These are phyloP conservation scores for Euryodendron excelsum DNA, from an alignment of 148 eudicot genomes.

Conservation along the genomic window DNA sequence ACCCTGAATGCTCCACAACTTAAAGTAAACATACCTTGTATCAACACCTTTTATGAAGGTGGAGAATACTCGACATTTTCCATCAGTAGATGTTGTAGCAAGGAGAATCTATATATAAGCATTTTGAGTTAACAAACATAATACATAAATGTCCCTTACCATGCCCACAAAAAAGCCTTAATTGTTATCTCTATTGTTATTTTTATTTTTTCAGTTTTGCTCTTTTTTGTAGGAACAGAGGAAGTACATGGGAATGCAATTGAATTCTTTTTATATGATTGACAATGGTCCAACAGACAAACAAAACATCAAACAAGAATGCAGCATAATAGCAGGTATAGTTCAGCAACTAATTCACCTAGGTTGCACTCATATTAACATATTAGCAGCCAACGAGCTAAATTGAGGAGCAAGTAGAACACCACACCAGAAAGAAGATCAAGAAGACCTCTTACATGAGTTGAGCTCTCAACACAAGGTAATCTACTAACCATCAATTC, in stretches of 20 bases:
- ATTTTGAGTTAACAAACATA: not conserved
- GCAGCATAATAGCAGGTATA: not conserved
- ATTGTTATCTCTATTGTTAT: not conserved
- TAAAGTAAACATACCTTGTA: conserved; percentile 49
- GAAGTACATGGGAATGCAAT: not conserved
- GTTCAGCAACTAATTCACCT: not conserved
- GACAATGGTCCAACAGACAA: not conserved
- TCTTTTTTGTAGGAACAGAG: not conserved
- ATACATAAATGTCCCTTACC: not conserved
- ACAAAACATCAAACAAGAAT: not conserved
- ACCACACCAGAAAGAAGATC: no score
- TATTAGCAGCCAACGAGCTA: not conserved
- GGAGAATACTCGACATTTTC: conserved; percentile 93
- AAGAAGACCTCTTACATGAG: no score
- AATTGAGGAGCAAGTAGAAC: not conserved
- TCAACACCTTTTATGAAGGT: conserved; percentile 98
- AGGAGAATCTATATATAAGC: conserved; percentile 53
- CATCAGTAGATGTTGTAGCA: conserved; percentile 98
- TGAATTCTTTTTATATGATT: not conserved
- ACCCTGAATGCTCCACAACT: conserved; percentile 6
- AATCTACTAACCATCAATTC: no score
- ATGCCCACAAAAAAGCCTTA: not conserved
- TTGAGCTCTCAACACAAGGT: no score
- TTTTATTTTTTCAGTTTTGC: not conserved
- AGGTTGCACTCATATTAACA: no score